phyloP scores from a whole-genome alignment of 164 flowering plant species.

The Berberis vulgaris region DNA sequence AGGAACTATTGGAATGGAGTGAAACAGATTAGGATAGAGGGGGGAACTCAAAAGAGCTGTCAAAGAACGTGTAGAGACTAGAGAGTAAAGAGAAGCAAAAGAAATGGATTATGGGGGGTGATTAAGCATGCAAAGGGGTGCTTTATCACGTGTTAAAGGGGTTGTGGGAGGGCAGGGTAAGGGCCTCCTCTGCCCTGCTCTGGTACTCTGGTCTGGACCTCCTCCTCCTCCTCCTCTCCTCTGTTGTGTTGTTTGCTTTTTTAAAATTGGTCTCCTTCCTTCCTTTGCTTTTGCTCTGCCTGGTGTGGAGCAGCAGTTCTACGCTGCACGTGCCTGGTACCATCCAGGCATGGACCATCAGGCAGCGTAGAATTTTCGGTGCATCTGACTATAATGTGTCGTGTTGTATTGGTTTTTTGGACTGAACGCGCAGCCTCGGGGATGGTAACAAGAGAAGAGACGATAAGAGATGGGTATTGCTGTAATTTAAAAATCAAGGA shows the following conservation, averaged over 20 bases:
- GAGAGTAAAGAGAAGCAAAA: conserved; percentile 5
- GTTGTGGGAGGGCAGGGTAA: conserved; percentile 14
- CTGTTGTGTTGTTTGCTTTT: conserved; percentile 8
- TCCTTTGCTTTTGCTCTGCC: background rate
- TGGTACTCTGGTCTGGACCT: too few species aligned
- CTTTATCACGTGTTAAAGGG: conserved; percentile 74
- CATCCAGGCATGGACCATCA: too few species aligned
- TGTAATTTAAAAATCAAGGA: background rate
- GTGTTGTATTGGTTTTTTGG: conserved; percentile 9
- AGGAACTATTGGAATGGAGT: background rate
- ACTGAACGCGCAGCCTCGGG: conserved; percentile 31
- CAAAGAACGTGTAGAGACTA: conserved; percentile 14
- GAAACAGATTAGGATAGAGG: conserved; percentile 1
- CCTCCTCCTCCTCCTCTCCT: too few species aligned
- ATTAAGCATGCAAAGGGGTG: background rate
- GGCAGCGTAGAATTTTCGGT: background rate
- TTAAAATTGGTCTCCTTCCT: background rate
- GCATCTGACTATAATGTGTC: background rate
- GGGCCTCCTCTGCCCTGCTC: too few species aligned
- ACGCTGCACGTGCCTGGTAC: too few species aligned
- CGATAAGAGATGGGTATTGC: background rate
- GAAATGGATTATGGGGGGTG: conserved; percentile 19
- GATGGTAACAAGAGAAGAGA: conserved; percentile 15
- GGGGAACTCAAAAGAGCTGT: conserved; percentile 1
- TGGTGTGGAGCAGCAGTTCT: too few species aligned